A percentile compares a stretch with the other conserved stretches of the same genome.
Evolutionary conservation across 441 rosid species (phyloP).

Genomic region (Manihot esculenta): DNA sequence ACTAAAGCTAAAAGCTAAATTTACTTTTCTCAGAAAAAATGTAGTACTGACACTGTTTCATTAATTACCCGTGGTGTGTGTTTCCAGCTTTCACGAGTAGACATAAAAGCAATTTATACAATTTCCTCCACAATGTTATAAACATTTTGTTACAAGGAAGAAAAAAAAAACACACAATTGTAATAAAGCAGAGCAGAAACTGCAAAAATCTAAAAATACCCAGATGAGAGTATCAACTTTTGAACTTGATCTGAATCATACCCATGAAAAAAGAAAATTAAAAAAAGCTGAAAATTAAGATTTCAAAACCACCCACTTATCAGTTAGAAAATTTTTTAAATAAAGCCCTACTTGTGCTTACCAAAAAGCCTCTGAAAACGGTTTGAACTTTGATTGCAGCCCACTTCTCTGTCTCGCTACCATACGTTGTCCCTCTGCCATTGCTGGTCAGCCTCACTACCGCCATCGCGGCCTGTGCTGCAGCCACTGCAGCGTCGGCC

Average conservation of each 20-base stretch:
- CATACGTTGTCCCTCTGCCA: slow-evolving; percentile 25
- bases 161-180: too few species aligned
- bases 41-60: slow-evolving; percentile 24
- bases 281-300: neutral
- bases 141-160: neutral
- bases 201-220: slow-evolving; percentile 7
- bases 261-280: neutral
- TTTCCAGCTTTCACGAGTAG: slow-evolving; percentile 19
- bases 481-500: slow-evolving; percentile 68
- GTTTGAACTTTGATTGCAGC: slow-evolving; percentile 34
- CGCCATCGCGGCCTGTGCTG: slow-evolving; percentile 50
- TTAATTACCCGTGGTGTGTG: neutral
- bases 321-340: too few species aligned
- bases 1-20: neutral
- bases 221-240: slow-evolving; percentile 11
- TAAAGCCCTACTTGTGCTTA: slow-evolving; percentile 21
- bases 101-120: slow-evolving; percentile 17
- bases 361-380: slow-evolving; percentile 48
- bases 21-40: slow-evolving; percentile 6
- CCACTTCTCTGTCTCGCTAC: slow-evolving; percentile 25
- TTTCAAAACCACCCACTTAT: neutral
- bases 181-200: slow-evolving; percentile 22
- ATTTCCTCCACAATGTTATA: neutral
- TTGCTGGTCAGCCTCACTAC: slow-evolving; percentile 36
- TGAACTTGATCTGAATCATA: neutral